phyloP scores from a whole-genome alignment of 2,329 filamentous ascomycete species.

The Talaromyces sp. region DNA sequence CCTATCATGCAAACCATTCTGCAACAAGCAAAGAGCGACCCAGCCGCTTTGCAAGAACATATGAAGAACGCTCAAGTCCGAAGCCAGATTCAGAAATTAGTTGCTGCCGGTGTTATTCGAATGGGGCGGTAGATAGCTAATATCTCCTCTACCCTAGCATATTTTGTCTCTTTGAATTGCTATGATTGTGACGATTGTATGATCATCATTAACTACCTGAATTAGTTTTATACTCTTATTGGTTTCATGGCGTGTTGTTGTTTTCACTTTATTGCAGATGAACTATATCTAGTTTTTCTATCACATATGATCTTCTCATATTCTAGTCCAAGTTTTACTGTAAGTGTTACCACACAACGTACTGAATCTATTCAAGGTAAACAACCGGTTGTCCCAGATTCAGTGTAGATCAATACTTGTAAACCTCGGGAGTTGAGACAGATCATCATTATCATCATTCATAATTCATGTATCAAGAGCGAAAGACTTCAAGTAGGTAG shows the following conservation, averaged over 20 bases:
- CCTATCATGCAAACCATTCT: constrained; percentile 97
- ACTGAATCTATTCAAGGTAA: background rate
- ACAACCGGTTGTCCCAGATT: background rate
- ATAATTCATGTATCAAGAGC: background rate
- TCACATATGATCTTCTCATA: background rate
- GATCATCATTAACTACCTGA: background rate
- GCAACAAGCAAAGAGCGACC: constrained; percentile 91
- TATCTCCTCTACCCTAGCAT: background rate
- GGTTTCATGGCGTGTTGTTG: background rate
- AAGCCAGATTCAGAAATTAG: constrained; percentile 88
- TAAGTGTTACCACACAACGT: constrained; percentile 12
- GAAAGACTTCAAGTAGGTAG: background rate
- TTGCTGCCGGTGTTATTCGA: constrained; percentile 86
- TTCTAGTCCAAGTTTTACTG: too few species aligned
- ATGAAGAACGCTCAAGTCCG: constrained; percentile 87
- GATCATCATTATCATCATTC: background rate
- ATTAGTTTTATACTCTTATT: background rate
- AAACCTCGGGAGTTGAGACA: too few species aligned
- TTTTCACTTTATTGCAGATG: background rate
- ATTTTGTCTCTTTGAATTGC: background rate
- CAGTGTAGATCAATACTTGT: too few species aligned
- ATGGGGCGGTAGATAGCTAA: constrained; percentile 51
- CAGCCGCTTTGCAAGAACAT: constrained; percentile 88
- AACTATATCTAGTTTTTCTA: background rate
- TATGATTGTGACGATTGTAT: constrained; percentile 7